Conservation (phyloP, 2,329 filamentous ascomycete genomes). For the Boeremia lycopersici region DNA sequence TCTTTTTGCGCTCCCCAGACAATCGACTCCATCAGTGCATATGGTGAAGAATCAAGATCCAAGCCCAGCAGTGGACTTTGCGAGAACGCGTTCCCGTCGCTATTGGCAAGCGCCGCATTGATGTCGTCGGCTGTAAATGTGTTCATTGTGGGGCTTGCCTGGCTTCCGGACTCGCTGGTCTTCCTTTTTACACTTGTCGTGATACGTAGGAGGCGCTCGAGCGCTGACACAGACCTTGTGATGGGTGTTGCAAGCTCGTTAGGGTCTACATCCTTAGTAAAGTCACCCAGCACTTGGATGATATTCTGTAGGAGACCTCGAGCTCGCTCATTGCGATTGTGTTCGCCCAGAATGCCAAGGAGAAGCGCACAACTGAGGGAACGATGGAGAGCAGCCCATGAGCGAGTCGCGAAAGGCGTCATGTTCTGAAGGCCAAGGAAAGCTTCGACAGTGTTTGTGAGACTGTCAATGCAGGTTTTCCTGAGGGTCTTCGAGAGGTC, state of each 20-base stretch:
- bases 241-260: slow-evolving; percentile 56
- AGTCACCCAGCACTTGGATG: slow-evolving; percentile 53
- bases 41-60: slow-evolving; percentile 53
- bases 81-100: slow-evolving; percentile 37
- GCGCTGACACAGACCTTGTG: slow-evolving; percentile 53
- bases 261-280: slow-evolving; percentile 55
- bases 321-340: slow-evolving; percentile 52
- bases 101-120: slow-evolving; percentile 42
- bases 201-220: slow-evolving; percentile 51
- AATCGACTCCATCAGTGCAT: slow-evolving; percentile 57
- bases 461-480: slow-evolving; percentile 60
- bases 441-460: slow-evolving; percentile 64
- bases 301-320: slow-evolving; percentile 54
- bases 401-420: slow-evolving; percentile 52
- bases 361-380: slow-evolving; percentile 53
- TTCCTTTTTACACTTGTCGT: slow-evolving; percentile 28
- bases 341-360: slow-evolving; percentile 53
- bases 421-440: slow-evolving; percentile 65
- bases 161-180: slow-evolving; percentile 28
- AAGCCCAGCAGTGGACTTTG: slow-evolving; percentile 45
- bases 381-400: slow-evolving; percentile 52
- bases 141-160: slow-evolving; percentile 30
- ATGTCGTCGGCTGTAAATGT: slow-evolving; percentile 47
- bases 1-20: slow-evolving; percentile 51
- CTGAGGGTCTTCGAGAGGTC: slow-evolving; percentile 57